Evolutionary conservation across 148 eudicot genomes (phyloP).

Genomic region (Rhododendron mucronatum): DNA sequence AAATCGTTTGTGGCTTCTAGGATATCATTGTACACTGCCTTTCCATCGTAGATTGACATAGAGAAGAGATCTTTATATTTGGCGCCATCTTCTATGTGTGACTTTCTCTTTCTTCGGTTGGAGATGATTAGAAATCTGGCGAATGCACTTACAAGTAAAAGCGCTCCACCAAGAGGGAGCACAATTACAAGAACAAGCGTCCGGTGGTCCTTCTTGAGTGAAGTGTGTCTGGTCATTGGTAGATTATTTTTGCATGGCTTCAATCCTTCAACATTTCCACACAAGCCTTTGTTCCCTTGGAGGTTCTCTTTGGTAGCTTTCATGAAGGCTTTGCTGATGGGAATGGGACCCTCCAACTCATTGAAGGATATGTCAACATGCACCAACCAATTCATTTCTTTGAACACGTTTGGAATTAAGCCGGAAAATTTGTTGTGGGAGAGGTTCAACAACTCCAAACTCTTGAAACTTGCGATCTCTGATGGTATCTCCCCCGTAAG

Average conservation of each 20-base stretch:
- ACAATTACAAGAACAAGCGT: constrained; percentile 7
- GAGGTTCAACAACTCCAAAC: background rate
- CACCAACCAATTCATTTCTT: constrained; percentile 22
- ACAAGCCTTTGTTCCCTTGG: constrained; percentile 27
- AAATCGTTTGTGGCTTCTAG: no score
- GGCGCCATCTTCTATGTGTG: background rate
- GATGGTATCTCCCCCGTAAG: background rate
- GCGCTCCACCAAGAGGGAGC: no score
- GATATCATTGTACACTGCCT: no score
- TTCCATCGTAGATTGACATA: no score
- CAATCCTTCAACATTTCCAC: constrained; percentile 29
- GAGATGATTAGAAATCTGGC: background rate
- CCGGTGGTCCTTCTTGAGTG: background rate
- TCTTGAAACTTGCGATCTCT: background rate
- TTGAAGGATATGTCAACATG: constrained; percentile 29
- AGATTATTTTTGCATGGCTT: constrained; percentile 9
- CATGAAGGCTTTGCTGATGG: constrained; percentile 23
- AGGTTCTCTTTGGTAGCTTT: constrained; percentile 20
- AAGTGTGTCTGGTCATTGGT: background rate
- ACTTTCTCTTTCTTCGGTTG: background rate
- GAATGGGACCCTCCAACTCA: constrained; percentile 36
- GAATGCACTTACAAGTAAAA: no score
- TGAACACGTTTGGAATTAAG: constrained; percentile 23
- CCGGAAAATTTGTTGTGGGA: constrained; percentile 22
- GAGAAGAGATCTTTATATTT: background rate